Evolutionary conservation across 2,329 filamentous ascomycete genomes (phyloP).

Genomic region (Scedosporium apiospermum): DNA sequence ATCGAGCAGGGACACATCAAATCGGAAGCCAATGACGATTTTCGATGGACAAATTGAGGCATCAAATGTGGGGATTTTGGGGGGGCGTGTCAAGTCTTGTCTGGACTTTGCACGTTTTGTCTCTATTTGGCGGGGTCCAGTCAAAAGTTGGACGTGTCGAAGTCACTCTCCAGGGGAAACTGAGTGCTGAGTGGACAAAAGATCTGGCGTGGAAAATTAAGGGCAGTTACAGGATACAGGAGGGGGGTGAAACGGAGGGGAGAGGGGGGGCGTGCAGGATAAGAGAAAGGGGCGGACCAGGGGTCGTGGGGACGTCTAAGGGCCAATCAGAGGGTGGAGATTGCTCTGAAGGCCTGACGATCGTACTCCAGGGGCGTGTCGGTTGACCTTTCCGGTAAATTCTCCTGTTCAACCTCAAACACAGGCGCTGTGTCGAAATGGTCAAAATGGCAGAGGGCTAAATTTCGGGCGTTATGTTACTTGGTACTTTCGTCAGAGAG

Average conservation of each 20-base stretch:
- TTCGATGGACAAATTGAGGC: too few relatives aligned
- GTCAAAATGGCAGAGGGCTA: not conserved
- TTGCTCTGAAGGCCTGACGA: not conserved
- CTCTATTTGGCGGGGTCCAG: not conserved
- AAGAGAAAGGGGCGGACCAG: not conserved
- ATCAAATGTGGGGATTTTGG: too few relatives aligned
- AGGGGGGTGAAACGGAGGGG: not conserved
- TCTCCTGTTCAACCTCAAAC: slow-evolving; percentile 7
- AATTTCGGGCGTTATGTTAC: not conserved
- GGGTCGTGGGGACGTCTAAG: not conserved
- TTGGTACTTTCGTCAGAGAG: too few relatives aligned
- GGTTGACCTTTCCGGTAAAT: not conserved
- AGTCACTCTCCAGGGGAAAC: not conserved
- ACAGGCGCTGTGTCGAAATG: slow-evolving; percentile 1
- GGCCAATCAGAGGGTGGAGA: not conserved
- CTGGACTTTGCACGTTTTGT: not conserved
- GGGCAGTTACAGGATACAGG: not conserved
- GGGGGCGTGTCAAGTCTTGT: not conserved
- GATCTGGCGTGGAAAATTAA: not conserved
- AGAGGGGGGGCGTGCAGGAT: not conserved
- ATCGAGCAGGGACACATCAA: not conserved
- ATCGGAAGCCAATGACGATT: not conserved
- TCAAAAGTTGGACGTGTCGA: not conserved
- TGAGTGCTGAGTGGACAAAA: not conserved
- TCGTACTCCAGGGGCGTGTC: slow-evolving; percentile 6